These are phyloP conservation scores for Thinopyrum elongatum DNA, from an alignment of 176 grass and related monocot genomes.

Conservation along the genomic window DNA sequence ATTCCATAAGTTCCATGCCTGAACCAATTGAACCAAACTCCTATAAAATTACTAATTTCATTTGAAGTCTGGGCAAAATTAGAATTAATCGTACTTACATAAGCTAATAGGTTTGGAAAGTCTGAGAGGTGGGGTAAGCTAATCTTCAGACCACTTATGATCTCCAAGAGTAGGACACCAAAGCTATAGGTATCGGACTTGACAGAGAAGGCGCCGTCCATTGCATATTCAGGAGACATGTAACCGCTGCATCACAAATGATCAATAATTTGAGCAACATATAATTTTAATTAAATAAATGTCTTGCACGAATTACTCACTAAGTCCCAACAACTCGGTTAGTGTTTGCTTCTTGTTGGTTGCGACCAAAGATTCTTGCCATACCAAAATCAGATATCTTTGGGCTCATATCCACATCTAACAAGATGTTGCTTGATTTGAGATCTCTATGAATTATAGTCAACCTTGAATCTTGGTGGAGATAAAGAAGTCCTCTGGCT, in stretches of 20 bases:
- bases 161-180: slow-evolving; percentile 30
- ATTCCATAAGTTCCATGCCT: slow-evolving; percentile 60
- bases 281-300: background rate
- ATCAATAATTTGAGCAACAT: background rate
- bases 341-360: too few relatives aligned
- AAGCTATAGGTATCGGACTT: slow-evolving; percentile 55
- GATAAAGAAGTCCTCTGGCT: too few relatives aligned
- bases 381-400: too few relatives aligned
- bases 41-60: background rate
- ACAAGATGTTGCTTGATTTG: too few relatives aligned
- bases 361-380: too few relatives aligned
- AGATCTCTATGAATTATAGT: too few relatives aligned
- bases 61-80: background rate
- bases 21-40: background rate
- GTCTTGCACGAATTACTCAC: background rate
- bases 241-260: slow-evolving; percentile 35
- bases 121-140: background rate
- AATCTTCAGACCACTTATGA: slow-evolving; percentile 48
- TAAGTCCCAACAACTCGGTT: too few relatives aligned
- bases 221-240: background rate
- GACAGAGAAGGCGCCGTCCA: slow-evolving; percentile 43
- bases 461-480: too few relatives aligned
- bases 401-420: too few relatives aligned
- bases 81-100: slow-evolving; percentile 33
- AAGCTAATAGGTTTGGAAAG: slow-evolving; percentile 34